Evolutionary conservation across 345 rosid species (phyloP), one percentile per base, ranked within the genome.

Genomic region (Excoecaria cochinchinensis): DNA sequence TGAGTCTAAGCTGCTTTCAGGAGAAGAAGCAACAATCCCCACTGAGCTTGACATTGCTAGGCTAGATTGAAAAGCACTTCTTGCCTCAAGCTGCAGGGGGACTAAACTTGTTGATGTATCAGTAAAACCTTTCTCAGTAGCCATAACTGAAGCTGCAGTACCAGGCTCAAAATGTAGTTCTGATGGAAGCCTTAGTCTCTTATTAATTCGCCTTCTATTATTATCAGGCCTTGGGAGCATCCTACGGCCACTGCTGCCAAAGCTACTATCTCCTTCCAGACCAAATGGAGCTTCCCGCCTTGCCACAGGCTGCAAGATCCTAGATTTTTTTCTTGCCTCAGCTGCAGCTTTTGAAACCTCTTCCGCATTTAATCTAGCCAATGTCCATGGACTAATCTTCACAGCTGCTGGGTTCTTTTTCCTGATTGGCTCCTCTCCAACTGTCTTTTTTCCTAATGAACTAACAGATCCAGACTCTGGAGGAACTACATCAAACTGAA

Each of bases 401-500:
- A 95, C 97, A 48, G 88, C 84, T 71, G 80, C 87, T 0, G 89
- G 84, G 76, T 88, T 91, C 90, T 90, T 93, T 80, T 84, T 89
- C 90, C 87, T 90, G 61, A 75, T 65, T 0, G 87, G 90, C 74
- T 95, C 97, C 42, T 91, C 95, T 56, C 69, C 81, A 64, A 74
- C 80, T 8, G 82, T 72, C 84, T 86, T 91, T 81, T 91, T 90
- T 77, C 97, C 99, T n/a, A 85, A 88, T 31, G 99, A 95, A 79
- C 99, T 93, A 25, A 93, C 95, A 10, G 99, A 93, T 44, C 86
- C 97, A 56, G 93, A 90, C 72, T 95, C 99, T 0, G 98, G 99
- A 70, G 99, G 99, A 74, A 95, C 98, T 69, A 95, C 99, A 76
- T 95, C 99, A 83, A 95, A 93, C 99, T 95, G 85, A 4, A 75